Evolutionary conservation across 345 rosid genomes (phyloP), one percentile per base, ranked within the genome.

Genomic region (Hibiscus syriacus): DNA sequence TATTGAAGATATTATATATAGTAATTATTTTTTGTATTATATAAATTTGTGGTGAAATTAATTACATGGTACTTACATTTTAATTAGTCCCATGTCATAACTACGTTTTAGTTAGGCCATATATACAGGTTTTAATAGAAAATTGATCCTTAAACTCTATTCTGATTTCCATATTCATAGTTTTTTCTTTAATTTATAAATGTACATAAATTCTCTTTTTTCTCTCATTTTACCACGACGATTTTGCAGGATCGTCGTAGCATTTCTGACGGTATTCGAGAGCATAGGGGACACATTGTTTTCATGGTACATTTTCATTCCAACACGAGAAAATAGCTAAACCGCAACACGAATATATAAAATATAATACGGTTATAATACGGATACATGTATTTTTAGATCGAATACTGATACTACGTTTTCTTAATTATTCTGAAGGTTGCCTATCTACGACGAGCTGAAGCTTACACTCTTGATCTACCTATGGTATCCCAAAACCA

Each of bases 401-500:
- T 45, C 9, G 4, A 64, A 16, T 16, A 8, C 16, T 53, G 19
- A n/a, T 25, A 16, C 14, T 9, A 23, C 22, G 12, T 14, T 12
- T 38, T 9, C 10, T 38, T 36, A 55, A 16, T 39, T 74, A n/a
- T 68, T 26, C 14, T 74, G 59, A 73, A 94, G 98, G 99, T 71
- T 90, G 67, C 98, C 99, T 3, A 76, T 94, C 78, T 92, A 92
- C 66, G 85, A 89, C 17, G 97, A 91, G 75, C 68, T 85, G 76
- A 94, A 94, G 84, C 83, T 94, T 55, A 85, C 78, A 23, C 81
- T 92, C 43, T 77, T 86, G 49, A 79, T 94, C 73, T 92, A 88
- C 80, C 74, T 94, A 41, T 92, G 99, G 99, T 85, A 84, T 70
- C 96, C 98, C 0, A 88, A 88, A 78, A 86, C 96, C 2, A 82